Base-by-base conservation (phyloP, 441 rosid species). In the Omphalea diandra region DNA sequence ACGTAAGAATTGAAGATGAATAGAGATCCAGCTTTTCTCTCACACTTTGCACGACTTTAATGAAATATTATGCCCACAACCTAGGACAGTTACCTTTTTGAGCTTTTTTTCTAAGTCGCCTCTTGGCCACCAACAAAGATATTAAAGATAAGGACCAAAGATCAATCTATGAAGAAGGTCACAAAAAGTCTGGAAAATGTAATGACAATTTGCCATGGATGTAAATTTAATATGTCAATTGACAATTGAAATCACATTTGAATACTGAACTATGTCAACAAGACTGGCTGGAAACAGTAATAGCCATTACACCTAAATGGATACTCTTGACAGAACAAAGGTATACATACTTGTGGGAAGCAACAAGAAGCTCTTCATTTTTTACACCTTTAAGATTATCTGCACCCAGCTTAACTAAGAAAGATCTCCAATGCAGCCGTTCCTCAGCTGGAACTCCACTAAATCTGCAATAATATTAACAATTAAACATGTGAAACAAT, bases 361-460 rank as follows among this genome's bases (percentile, higher is more conserved):
- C 97, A 75, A 91, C 94, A 43, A 94, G 94, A 14, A 94, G 97
- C 79, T 91, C 98, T 80, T 94, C 97, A 78, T 91, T 90, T 60
- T 87, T 94, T 6, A 85, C 88, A 62, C 97, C 97, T 76, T 83
- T 90, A 50, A 94, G 97, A 82, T 94, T 94, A 72, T 94, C 98
- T 1, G 94, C 94, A 71, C 98, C 98, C 61, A 91, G 79, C 81
- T 91, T 94, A 22, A 94, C 95, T 76, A 94, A 80, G 89, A 91
- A 94, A 47, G 98, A 81, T 75, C 97, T 78, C 97, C 98, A 94
- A 68, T 89, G 95, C 26, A 90, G 80, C 46, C 95, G 84, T 75
- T 94, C 98, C 84, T 91, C 97, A 12, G 97, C 88, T 10, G 97
- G 94, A 73, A 94, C 97, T 79, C 98, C 98, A 82, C 86, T 91